Percentiles rank a stretch among this genome's conserved stretches.
Conservation (phyloP, 257 asterid genomes). For the Linaria vulgaris region DNA sequence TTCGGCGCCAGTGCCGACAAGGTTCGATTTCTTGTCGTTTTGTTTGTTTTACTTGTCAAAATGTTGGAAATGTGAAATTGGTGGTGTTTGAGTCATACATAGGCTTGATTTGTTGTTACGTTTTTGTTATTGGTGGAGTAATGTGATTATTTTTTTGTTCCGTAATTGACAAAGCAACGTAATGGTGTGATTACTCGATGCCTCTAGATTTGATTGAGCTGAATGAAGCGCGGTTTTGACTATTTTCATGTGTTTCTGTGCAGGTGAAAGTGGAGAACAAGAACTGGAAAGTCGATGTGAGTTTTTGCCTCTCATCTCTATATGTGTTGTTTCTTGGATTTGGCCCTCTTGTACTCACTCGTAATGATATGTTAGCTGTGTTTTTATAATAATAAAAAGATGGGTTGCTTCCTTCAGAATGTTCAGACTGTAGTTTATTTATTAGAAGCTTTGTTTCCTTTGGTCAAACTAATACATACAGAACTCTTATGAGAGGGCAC, state of each 20-base stretch:
- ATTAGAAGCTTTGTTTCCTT: too few species aligned
- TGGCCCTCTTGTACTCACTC: neutral
- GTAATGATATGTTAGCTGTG: neutral
- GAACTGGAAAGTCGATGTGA: slow-evolving; percentile 93
- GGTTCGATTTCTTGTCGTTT: slow-evolving; percentile 36
- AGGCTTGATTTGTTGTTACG: neutral
- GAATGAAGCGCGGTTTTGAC: slow-evolving; percentile 8
- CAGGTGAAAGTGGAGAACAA: slow-evolving; percentile 96
- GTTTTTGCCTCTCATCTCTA: slow-evolving; percentile 27
- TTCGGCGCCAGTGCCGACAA: slow-evolving; percentile 93
- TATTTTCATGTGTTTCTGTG: slow-evolving; percentile 31
- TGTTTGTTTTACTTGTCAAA: neutral
- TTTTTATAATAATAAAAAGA: too few species aligned
- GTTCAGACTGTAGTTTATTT: too few species aligned
- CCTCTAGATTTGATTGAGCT: slow-evolving; percentile 11
- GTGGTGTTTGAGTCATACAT: neutral
- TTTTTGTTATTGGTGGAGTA: slow-evolving; percentile 1
- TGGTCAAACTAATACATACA: too few species aligned
- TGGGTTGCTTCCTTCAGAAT: too few species aligned
- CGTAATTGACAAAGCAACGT: neutral
- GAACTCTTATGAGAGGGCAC: too few species aligned
- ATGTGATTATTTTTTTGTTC: neutral
- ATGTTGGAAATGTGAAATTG: too few species aligned
- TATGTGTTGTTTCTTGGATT: neutral
- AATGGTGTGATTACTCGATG: neutral